Base-by-base conservation (phyloP, 805 yeast species). In the Saccharomycopsis sp. region DNA sequence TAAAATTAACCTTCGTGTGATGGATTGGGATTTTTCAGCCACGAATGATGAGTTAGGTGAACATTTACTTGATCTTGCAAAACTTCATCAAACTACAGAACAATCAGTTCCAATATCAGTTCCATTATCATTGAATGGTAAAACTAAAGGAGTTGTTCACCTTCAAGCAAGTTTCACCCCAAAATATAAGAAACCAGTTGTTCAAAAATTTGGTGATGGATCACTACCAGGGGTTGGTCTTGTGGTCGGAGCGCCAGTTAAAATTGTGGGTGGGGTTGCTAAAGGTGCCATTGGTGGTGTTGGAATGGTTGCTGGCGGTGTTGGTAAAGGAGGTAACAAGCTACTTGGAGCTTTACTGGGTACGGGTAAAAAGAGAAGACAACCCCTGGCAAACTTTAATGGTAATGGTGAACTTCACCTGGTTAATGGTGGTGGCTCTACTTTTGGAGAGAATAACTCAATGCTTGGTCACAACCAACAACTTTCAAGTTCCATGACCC, bases 11-110 rank as follows among this genome's bases (percentile, higher is more conserved):
- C 53, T 80, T 20, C 72, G 71, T 37, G 76, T 80, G 14, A 74
- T 64, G 55, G 93, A 85, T 60, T 85, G 90, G 90, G 93, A 85
- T 62, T 70, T 81, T 58, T 74, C 88, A 20, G 89, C 85, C 51
- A 74, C 71, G 41, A 77, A 80, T 60, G 84, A 77, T 51, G 58
- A 70, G 20, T 60, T 85, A 41, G 89, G 89, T 35, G 54, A 61
- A 27, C 73, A 71, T 5, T 52, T 50, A 1, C 51, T 84, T 28
- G 81, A 81, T 53, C 59, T 80, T 14, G 61, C 74, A 1, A 65
- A 68, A 9, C 67, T 80, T 54, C n/a, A n/a, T n/a, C n/a, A n/a
- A n/a, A n/a, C n/a, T n/a, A n/a, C n/a, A n/a, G n/a, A n/a, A n/a
- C n/a, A n/a, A n/a, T n/a, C n/a, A n/a, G n/a, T n/a, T n/a, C n/a